Evolutionary conservation across 2,329 filamentous ascomycete species (phyloP).

Genomic region (Aureobasidium sp.): DNA sequence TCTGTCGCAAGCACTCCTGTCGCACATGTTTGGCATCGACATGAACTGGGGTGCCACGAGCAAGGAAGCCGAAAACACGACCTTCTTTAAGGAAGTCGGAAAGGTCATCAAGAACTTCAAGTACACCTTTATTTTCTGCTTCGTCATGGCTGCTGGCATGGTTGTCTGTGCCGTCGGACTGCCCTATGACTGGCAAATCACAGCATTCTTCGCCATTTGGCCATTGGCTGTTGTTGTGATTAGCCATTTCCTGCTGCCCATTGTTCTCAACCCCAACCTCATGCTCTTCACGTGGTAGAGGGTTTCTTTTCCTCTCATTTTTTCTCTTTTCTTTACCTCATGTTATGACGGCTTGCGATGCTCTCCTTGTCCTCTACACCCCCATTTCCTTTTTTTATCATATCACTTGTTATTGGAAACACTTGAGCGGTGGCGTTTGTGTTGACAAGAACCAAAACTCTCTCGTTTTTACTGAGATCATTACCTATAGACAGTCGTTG

Average conservation of each 20-base stretch:
- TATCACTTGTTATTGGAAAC: neutral
- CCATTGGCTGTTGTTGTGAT: no score
- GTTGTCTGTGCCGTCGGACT: no score
- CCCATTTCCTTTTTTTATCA: neutral
- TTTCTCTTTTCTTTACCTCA: neutral
- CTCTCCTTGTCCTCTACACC: neutral
- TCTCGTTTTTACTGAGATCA: neutral
- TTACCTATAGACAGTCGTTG: neutral
- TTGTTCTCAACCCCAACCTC: slow-evolving; percentile 54
- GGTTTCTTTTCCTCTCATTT: neutral
- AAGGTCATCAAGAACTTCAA: slow-evolving; percentile 50
- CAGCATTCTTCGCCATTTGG: no score
- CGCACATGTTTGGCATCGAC: slow-evolving; percentile 33
- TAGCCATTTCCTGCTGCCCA: no score
- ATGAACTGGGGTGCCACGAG: slow-evolving; percentile 48
- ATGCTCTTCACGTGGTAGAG: slow-evolving; percentile 49
- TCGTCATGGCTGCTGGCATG: slow-evolving; percentile 40
- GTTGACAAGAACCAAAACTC: neutral
- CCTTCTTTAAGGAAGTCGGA: slow-evolving; percentile 50
- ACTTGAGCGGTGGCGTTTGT: neutral
- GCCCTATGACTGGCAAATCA: no score
- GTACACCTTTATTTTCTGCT: slow-evolving; percentile 45
- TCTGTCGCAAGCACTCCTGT: slow-evolving; percentile 32
- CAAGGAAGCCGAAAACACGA: slow-evolving; percentile 50
- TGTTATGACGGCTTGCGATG: neutral